Base-by-base conservation (phyloP, 306 rosid genomes). In the Mimosa bimucronata region DNA sequence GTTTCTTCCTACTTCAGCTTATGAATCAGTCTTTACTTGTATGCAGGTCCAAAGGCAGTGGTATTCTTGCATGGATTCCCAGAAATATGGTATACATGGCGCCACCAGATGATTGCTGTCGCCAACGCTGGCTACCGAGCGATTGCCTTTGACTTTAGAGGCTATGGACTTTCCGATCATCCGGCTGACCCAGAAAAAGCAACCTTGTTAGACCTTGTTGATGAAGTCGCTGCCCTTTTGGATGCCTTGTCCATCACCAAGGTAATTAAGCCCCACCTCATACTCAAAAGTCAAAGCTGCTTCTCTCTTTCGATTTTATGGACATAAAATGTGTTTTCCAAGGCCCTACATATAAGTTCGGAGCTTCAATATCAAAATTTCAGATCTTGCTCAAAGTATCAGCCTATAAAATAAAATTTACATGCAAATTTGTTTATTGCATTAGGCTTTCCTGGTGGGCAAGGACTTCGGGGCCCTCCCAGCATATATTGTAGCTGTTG, bases 11-110 rank as follows among this genome's bases (percentile, higher is more conserved):
- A 28, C 26, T 50, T 78, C 8, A 26, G 1, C 12, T n/a, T 40
- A 25, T 3, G 52, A 37, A 48, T 71, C 0, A 34, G 26, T 50
- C 6, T 81, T 6, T 45, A 29, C 76, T 62, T 64, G 15, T 71
- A 34, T 34, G 60, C 82, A 88, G 95, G 95, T 11, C 71, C 85
- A 6, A 89, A 90, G 84, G 88, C 82, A 66, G 97, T 90, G 81
- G 29, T 92, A 18, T 90, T 92, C 88, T 66, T 92, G 45, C 97
- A 90, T 73, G 97, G 97, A 60, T 92, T 90, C 71, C 97, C 93
- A 38, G 97, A 92, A 77, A 89, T 90, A 50, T 92, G 95, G 95
- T 92, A 92, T 45, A 81, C 95, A 58, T 92, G 95, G 93, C 88
- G 93, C 82, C 80, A 89, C 86, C 97, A 92, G 70, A 83, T 92